Conservation (phyloP, 345 rosid genomes). For the Carallia pectinifolia region DNA sequence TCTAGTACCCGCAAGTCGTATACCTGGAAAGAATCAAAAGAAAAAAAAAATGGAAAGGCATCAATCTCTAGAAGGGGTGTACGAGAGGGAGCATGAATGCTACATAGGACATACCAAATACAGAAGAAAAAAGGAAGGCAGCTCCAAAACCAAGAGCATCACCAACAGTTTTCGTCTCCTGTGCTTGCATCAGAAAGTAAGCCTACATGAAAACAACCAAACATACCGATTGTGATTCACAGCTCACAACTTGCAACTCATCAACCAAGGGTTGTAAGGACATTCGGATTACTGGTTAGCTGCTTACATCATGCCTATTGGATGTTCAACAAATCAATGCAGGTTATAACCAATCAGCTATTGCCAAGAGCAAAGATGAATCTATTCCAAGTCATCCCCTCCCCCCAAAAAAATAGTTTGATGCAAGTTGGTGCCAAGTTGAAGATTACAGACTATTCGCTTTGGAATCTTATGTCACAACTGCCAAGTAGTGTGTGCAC, state of each 20-base stretch:
- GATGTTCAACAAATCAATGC: too few species aligned
- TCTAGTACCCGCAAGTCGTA: slow-evolving; percentile 63
- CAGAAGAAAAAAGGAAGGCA: slow-evolving; percentile 66
- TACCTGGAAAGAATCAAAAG: slow-evolving; percentile 42
- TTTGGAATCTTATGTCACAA: too few species aligned
- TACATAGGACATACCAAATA: slow-evolving; percentile 47
- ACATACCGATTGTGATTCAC: background rate
- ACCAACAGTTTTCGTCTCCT: slow-evolving; percentile 65
- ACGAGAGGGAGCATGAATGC: too few species aligned
- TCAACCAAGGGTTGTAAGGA: background rate
- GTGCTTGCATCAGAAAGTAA: slow-evolving; percentile 60
- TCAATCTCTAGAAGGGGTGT: background rate
- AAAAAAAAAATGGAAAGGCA: slow-evolving; percentile 1
- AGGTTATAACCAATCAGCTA: too few species aligned
- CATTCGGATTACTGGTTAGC: background rate
- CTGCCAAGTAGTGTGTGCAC: too few species aligned
- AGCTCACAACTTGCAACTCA: background rate
- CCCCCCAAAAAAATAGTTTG: too few species aligned
- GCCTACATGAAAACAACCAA: slow-evolving; percentile 38
- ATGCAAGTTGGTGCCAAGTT: too few species aligned
- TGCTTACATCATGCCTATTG: too few species aligned
- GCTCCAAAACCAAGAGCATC: slow-evolving; percentile 80
- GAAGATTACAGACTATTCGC: too few species aligned
- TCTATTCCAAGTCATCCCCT: too few species aligned
- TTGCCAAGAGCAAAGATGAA: too few species aligned